phyloP scores from a whole-genome alignment of 768 basidiomycete genomes.

The Leucocoprinus birnbaumii region DNA sequence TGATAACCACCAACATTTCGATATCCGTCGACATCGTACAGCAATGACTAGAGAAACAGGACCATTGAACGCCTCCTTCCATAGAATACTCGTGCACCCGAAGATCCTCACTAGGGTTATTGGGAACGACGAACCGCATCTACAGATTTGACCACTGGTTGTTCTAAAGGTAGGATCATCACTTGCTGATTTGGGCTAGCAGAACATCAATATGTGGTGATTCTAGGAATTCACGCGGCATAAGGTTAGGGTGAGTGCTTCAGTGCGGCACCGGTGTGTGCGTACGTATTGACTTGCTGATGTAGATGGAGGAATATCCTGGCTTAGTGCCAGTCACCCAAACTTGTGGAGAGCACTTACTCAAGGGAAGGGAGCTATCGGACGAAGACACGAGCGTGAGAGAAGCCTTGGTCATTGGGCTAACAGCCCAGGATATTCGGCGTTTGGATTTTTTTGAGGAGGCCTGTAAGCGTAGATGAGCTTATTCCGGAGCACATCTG shows the following conservation, averaged over 20 bases:
- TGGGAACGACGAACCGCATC: slow-evolving; percentile 56
- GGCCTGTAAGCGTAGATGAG: slow-evolving; percentile 43
- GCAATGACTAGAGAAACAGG: not conserved
- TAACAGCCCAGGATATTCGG: slow-evolving; percentile 61
- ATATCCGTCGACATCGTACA: not conserved
- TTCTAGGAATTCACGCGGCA: slow-evolving; percentile 80
- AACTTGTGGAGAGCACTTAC: slow-evolving; percentile 39
- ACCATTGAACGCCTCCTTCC: slow-evolving; percentile 64
- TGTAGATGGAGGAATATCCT: slow-evolving; percentile 75
- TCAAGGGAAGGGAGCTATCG: slow-evolving; percentile 41
- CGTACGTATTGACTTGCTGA: not conserved
- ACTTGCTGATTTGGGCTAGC: not conserved
- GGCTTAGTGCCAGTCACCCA: slow-evolving; percentile 65
- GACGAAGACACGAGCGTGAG: slow-evolving; percentile 68
- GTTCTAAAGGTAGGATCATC: slow-evolving; percentile 58
- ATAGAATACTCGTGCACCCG: slow-evolving; percentile 90
- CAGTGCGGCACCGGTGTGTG: not conserved
- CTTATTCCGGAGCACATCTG: not conserved
- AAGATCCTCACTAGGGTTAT: slow-evolving; percentile 80
- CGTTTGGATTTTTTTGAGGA: slow-evolving; percentile 83
- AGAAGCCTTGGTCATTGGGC: slow-evolving; percentile 76
- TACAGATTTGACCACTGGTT: slow-evolving; percentile 73
- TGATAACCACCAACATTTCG: not conserved
- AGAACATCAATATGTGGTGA: slow-evolving; percentile 4
- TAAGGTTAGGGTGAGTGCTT: slow-evolving; percentile 61